These are phyloP conservation scores for Trametopsis cervina DNA, from an alignment of 768 basidiomycete genomes.

Conservation along the genomic window DNA sequence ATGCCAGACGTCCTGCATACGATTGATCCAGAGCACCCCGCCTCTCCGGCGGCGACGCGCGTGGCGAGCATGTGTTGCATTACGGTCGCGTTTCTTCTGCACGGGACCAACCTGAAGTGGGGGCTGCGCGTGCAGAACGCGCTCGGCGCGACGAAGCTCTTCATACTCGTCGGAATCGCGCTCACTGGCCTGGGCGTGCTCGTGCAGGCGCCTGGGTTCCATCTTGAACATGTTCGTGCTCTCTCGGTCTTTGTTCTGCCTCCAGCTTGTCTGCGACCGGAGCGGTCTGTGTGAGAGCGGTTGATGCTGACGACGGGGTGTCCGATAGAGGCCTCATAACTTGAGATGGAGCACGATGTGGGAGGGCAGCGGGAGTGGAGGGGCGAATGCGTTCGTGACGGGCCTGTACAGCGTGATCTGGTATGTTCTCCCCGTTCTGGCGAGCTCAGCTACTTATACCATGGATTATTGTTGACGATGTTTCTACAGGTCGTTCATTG, in stretches of 20 bases:
- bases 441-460: not conserved
- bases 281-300: no score
- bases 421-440: slow-evolving; percentile 28
- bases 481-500: slow-evolving; percentile 53
- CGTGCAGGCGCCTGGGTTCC: slow-evolving; percentile 40
- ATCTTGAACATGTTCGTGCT: slow-evolving; percentile 43
- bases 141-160: slow-evolving; percentile 56
- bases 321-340: slow-evolving; percentile 38
- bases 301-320: not conserved
- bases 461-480: not conserved
- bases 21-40: slow-evolving; percentile 31
- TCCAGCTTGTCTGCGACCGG: not conserved
- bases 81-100: slow-evolving; percentile 49
- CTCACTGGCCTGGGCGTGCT: slow-evolving; percentile 49
- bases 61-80: slow-evolving; percentile 48
- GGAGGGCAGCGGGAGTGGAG: slow-evolving; percentile 47
- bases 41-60: slow-evolving; percentile 44
- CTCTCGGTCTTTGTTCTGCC: slow-evolving; percentile 4
- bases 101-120: slow-evolving; percentile 44
- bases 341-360: slow-evolving; percentile 55
- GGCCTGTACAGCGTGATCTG: slow-evolving; percentile 70
- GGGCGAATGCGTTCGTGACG: slow-evolving; percentile 52
- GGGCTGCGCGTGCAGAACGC: slow-evolving; percentile 60
- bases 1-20: slow-evolving; percentile 54
- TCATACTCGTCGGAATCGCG: slow-evolving; percentile 44